A percentile compares a stretch with the other conserved stretches of the same genome.
Conservation (phyloP, 768 basidiomycete species). For the Leccinum imitatum region DNA sequence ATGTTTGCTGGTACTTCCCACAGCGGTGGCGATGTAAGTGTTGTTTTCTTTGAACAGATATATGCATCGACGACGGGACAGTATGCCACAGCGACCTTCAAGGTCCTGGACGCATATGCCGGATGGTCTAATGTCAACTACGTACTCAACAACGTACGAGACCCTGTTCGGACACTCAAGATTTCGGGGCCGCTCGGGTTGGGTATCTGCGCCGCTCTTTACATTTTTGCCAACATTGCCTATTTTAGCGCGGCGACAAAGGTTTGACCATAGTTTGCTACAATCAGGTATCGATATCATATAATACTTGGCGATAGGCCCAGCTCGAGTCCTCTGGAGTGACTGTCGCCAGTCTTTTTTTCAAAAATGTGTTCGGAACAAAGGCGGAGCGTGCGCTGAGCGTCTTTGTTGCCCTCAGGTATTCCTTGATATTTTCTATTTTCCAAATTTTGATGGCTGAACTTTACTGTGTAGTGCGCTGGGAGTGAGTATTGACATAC, state of each 20-base stretch:
- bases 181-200: constrained; percentile 61
- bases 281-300: not conserved
- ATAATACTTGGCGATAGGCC: constrained; percentile 21
- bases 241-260: constrained; percentile 46
- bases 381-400: constrained; percentile 54
- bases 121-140: constrained; percentile 62
- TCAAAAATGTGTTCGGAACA: constrained; percentile 55
- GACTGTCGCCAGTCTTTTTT: constrained; percentile 61
- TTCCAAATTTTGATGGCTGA: not conserved
- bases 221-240: constrained; percentile 56
- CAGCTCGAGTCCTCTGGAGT: constrained; percentile 49
- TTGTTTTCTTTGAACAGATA: not conserved
- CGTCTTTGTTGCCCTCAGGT: constrained; percentile 59
- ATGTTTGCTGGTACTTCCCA: constrained; percentile 56
- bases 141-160: constrained; percentile 44
- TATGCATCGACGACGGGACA: constrained; percentile 15
- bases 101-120: constrained; percentile 47
- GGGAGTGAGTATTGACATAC: constrained; percentile 26
- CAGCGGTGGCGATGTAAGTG: constrained; percentile 46
- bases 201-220: constrained; percentile 51
- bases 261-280: constrained; percentile 5
- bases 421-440: not conserved
- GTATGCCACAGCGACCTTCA: constrained; percentile 63
- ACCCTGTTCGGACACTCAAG: constrained; percentile 60
- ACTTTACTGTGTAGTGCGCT: constrained; percentile 32